Base-by-base conservation (phyloP, 768 basidiomycete species). In the Panus rudis region DNA sequence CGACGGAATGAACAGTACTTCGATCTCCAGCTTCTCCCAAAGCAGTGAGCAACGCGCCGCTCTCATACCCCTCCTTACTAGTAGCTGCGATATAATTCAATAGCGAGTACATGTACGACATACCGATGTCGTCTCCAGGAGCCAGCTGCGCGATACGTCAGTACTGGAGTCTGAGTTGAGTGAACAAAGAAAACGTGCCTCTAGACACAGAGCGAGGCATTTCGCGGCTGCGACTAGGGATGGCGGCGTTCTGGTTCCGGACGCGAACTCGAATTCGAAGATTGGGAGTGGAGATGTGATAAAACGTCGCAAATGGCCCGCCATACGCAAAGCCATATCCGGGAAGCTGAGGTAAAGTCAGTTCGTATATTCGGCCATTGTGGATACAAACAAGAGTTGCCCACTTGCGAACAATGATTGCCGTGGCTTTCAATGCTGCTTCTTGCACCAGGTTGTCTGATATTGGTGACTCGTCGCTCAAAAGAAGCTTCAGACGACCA, bases 91-190 rank as follows among this genome's bases (percentile, higher is more conserved):
- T 84, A 60, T 88, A 86, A 59, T 98, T 97, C 47, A 98, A 72
- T 11, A 98, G 75, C 4, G 94, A 96, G 61, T 98, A 97, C 81
- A 97, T 85, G 52, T 92, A 90, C 3, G 93, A 97, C 77, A 92
- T 83, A 58, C 88, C 75, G 27, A 92, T 74, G 57, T 92, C 92
- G 51, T 92, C 87, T 32, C 87, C 88, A 13, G 87, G 84, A 13
- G 87, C 81, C 28, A 90, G 69, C 89, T 92, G 40, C 33, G 16
- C 16, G 33, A 17, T 6, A 35, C 33, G 3, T 16, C 5, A 17
- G 14, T 20, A 50, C 30, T 30, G 16, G 2, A 45, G n/a, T 6
- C 1, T 31, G 22, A 13, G 26, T 42, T 6, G 11, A 35, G 25
- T 8, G 8, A 12, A 11, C 20, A 22, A 16, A 25, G 24, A 35